Evolutionary conservation across 2,329 filamentous ascomycete species (phyloP).

Genomic region (Fusarium pilosicola): DNA sequence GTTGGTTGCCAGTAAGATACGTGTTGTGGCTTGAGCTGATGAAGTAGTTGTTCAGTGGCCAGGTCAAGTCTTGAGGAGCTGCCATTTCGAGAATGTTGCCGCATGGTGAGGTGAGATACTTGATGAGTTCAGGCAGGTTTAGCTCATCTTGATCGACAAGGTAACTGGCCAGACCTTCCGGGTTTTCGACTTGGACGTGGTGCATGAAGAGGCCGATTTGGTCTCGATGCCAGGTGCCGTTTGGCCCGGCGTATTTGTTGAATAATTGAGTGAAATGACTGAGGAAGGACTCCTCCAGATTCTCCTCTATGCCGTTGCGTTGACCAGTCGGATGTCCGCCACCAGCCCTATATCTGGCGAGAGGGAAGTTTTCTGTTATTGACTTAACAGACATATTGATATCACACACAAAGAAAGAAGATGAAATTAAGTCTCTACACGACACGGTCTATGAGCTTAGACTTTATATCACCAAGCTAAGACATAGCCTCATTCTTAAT

Average conservation of each 20-base stretch:
- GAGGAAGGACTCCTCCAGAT: background rate
- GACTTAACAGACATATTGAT: rapidly evolving
- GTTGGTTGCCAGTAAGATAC: slow-evolving; percentile 86
- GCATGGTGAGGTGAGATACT: slow-evolving; percentile 14
- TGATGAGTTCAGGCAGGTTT: background rate
- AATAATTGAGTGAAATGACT: background rate
- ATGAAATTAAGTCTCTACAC: rapidly evolving
- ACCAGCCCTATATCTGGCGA: background rate
- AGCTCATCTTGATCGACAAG: background rate
- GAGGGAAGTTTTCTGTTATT: background rate
- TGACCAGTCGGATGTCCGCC: slow-evolving; percentile 1
- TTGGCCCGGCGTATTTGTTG: background rate
- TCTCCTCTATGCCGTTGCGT: slow-evolving; percentile 7
- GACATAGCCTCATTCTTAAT: background rate
- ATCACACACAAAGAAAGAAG: rapidly evolving
- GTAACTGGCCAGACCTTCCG: slow-evolving; percentile 2
- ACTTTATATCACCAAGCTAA: background rate
- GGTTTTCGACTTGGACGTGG: slow-evolving; percentile 6
- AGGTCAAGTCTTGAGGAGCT: slow-evolving; percentile 62
- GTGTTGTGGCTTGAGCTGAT: slow-evolving; percentile 96
- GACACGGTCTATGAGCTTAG: no score
- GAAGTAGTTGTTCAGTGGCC: slow-evolving; percentile 86
- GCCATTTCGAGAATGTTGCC: slow-evolving; percentile 13
- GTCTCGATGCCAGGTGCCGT: background rate
- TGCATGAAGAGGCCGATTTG: slow-evolving; percentile 15